These are phyloP conservation scores for Parachaetomium inaequale DNA, from an alignment of 495 filamentous ascomycete species.

Conservation along the genomic window DNA sequence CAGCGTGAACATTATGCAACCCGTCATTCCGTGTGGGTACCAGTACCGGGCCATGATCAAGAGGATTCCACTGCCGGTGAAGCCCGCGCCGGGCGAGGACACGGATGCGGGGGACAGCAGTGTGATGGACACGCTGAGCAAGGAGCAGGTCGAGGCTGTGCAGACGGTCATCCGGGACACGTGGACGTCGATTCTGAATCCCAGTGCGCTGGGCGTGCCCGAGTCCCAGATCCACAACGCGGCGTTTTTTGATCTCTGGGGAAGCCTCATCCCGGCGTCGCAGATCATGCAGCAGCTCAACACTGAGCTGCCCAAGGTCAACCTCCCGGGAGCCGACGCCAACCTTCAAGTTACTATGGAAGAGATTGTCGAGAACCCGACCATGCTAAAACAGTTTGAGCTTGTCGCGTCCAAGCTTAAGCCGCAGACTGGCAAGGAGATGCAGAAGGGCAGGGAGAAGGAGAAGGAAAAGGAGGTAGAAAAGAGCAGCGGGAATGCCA, in stretches of 20 bases:
- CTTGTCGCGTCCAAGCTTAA: slow-evolving; percentile 43
- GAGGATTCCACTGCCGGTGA: slow-evolving; percentile 38
- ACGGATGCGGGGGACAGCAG: slow-evolving; percentile 16
- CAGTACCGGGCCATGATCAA: slow-evolving; percentile 34
- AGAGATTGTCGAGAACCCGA: slow-evolving; percentile 46
- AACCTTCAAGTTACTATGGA: slow-evolving; percentile 40
- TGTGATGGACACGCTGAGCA: slow-evolving; percentile 18
- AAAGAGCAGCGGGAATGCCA: slow-evolving; percentile 13
- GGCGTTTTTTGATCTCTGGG: slow-evolving; percentile 50
- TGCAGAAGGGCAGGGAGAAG: slow-evolving; percentile 16
- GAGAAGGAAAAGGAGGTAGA: slow-evolving; percentile 14
- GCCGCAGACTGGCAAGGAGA: slow-evolving; percentile 13
- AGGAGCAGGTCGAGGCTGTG: slow-evolving; percentile 31
- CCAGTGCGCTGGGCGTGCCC: slow-evolving; percentile 38
- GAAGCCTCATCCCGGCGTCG: slow-evolving; percentile 43
- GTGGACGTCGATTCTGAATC: slow-evolving; percentile 43
- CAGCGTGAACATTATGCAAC: slow-evolving; percentile 40
- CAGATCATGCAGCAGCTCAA: slow-evolving; percentile 44
- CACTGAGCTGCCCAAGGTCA: slow-evolving; percentile 34
- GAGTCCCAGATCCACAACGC: slow-evolving; percentile 43
- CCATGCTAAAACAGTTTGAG: slow-evolving; percentile 49
- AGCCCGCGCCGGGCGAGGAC: slow-evolving; percentile 13
- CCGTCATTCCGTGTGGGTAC: slow-evolving; percentile 35
- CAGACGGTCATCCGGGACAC: slow-evolving; percentile 38
- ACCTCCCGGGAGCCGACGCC: slow-evolving; percentile 20